Percentiles rank a stretch among this genome's conserved stretches.
These are phyloP conservation scores for Ophiocordyceps robertsii DNA, from an alignment of 2,329 filamentous ascomycete genomes.

Conservation along the genomic window DNA sequence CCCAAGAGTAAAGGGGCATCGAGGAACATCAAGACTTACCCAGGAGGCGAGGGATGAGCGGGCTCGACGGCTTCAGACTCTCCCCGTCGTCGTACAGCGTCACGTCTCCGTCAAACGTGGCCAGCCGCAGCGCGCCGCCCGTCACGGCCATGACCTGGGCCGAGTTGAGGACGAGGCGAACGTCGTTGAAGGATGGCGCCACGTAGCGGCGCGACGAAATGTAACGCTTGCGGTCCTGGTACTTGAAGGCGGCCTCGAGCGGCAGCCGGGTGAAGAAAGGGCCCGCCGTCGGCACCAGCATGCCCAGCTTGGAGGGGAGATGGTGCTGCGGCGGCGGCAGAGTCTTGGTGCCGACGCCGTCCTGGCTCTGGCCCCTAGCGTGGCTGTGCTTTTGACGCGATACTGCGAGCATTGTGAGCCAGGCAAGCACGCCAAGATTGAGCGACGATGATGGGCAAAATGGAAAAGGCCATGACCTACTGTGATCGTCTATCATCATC, in stretches of 20 bases:
- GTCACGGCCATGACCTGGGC: slow-evolving; percentile 90
- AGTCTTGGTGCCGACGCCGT: neutral
- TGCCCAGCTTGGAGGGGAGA: slow-evolving; percentile 71
- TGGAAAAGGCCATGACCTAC: slow-evolving; percentile 26
- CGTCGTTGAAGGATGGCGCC: slow-evolving; percentile 92
- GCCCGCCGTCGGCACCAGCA: slow-evolving; percentile 84
- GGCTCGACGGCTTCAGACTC: slow-evolving; percentile 60
- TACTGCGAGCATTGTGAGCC: slow-evolving; percentile 31
- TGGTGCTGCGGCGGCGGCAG: neutral
- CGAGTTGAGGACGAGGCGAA: slow-evolving; percentile 84
- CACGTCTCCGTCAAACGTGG: slow-evolving; percentile 96
- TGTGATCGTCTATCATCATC: slow-evolving; percentile 81
- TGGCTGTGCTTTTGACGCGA: slow-evolving; percentile 43
- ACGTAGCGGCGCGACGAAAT: slow-evolving; percentile 91
- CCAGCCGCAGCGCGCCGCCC: slow-evolving; percentile 61
- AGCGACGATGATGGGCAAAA: neutral
- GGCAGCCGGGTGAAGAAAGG: slow-evolving; percentile 83
- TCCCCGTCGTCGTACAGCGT: slow-evolving; percentile 89
- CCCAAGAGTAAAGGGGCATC: neutral
- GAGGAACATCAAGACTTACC: slow-evolving; percentile 16
- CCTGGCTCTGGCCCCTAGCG: neutral
- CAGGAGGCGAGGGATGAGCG: slow-evolving; percentile 55
- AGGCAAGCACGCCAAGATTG: neutral
- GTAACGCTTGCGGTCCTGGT: slow-evolving; percentile 72
- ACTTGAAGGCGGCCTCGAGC: slow-evolving; percentile 80